Conservation (phyloP, 257 asterid species). For the Nicotiana undulata region DNA sequence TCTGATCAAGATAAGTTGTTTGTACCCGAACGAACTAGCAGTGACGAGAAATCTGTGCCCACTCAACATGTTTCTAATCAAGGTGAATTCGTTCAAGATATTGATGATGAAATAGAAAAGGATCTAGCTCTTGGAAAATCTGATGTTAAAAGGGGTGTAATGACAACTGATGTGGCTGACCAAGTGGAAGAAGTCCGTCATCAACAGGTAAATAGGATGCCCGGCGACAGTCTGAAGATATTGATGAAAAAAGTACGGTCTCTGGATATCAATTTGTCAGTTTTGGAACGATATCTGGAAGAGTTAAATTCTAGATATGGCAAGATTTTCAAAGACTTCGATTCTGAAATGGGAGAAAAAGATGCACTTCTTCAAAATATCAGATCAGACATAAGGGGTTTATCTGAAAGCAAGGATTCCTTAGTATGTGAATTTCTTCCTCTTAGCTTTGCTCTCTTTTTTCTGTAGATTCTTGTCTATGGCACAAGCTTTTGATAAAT, state of each 20-base stretch:
- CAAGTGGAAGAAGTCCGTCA: conserved; percentile 70
- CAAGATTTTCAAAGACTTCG: conserved; percentile 56
- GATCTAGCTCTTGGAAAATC: conserved; percentile 25
- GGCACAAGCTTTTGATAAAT: background rate
- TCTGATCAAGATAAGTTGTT: conserved; percentile 52
- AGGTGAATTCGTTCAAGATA: conserved; percentile 30
- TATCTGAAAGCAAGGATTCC: conserved; percentile 56
- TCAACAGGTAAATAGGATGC: conserved; percentile 80
- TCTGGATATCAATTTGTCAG: conserved; percentile 73
- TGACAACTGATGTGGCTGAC: conserved; percentile 44
- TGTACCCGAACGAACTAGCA: conserved; percentile 31
- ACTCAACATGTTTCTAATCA: conserved; percentile 25
- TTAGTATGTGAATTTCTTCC: conserved; percentile 43
- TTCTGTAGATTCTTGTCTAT: background rate
- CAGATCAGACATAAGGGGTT: conserved; percentile 46
- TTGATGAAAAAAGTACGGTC: conserved; percentile 80
- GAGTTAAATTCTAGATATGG: conserved; percentile 70
- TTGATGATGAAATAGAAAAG: conserved; percentile 35
- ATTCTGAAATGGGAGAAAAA: conserved; percentile 55
- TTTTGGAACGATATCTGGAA: conserved; percentile 73
- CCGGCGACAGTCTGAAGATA: conserved; percentile 94
- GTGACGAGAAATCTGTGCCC: conserved; percentile 30
- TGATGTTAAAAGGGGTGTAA: conserved; percentile 32
- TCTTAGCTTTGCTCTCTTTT: background rate
- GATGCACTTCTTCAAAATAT: conserved; percentile 47